Base-by-base conservation (phyloP, 208 protist species). In the Entamoeba invadens region DNA sequence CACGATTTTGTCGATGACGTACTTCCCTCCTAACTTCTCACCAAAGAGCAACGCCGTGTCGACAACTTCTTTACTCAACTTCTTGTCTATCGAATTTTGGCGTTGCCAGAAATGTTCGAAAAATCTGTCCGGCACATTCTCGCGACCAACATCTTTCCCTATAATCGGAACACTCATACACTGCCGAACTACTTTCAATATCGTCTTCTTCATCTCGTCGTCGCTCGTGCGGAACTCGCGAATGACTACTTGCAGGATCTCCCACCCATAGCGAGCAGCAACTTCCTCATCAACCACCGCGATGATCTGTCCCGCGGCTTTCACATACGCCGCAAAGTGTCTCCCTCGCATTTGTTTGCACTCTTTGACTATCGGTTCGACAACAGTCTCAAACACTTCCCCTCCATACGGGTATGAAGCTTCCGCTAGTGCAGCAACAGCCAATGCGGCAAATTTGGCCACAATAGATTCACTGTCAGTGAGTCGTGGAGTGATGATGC, bases 121-220 rank as follows among this genome's bases (percentile, higher is more conserved):
- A 93, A 98, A 98, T 50, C 97, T 95, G 4, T 77, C 57, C 18
- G 57, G 3, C 4, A 77, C 35, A 21, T 77, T 77, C 4, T 77
- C 93, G n/a, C 96, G 95, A 92, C 99, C 97, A 94, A 98, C 98
- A 44, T 96, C 95, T 38, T 97, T 94, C 42, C 97, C 97, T 10
- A 99, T 98, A 93, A 98, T 98, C 8, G 99, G 98, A 0, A 98
- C 99, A 5, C 95, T 94, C 10, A 99, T 97, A 96, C 98, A 99
- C 95, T 99, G 98, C 92, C 98, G 98, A 38, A 99, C 97, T 0
- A 99, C 92, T 94, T 94, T 95, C 35, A 99, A 96, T 77, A 99
- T 97, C 94, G 99, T 99, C 95, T 98, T 98, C 94, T 99, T 99
- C 97, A 99, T 99, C 95, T 99, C 98, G 93, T 99, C 98, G 95